Conservation (phyloP, 345 rosid genomes). For the Sapria himalayana region DNA sequence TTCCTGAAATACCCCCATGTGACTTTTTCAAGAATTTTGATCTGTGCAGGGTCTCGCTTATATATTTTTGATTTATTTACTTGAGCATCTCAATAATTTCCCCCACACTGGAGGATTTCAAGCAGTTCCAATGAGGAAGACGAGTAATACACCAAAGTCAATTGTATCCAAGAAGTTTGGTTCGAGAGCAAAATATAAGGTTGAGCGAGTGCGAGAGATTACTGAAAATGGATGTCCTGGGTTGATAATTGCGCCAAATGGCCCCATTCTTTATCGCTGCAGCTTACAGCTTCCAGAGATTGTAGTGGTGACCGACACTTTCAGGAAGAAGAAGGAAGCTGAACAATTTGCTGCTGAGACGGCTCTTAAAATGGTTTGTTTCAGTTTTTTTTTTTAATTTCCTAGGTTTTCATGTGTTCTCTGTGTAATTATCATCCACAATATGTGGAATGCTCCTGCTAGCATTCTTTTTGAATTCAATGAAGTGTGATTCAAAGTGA, state of each 20-base stretch:
- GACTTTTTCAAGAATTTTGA: too few species aligned
- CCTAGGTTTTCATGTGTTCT: too few species aligned
- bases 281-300: conserved; percentile 61
- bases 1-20: too few species aligned
- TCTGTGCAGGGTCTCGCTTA: too few species aligned
- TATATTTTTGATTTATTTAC: not conserved
- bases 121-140: conserved; percentile 14
- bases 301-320: conserved; percentile 33
- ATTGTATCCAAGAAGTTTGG: conserved; percentile 59
- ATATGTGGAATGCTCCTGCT: too few species aligned
- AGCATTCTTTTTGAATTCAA: too few species aligned
- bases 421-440: too few species aligned
- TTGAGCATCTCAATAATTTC: conserved; percentile 2
- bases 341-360: conserved; percentile 85
- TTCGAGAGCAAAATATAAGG: conserved; percentile 29
- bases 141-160: conserved; percentile 52
- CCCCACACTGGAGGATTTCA: conserved; percentile 19
- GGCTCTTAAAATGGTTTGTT: conserved; percentile 50
- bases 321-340: conserved; percentile 68
- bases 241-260: conserved; percentile 50
- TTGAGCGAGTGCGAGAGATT: conserved; percentile 53
- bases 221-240: conserved; percentile 63
- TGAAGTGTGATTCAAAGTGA: too few species aligned
- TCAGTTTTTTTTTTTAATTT: conserved; percentile 3
- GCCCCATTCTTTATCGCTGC: conserved; percentile 61